Percentiles rank a stretch among this genome's conserved stretches.
Evolutionary conservation across 768 basidiomycete genomes (phyloP).

Genomic region (Boletus rufocinnamomeus): DNA sequence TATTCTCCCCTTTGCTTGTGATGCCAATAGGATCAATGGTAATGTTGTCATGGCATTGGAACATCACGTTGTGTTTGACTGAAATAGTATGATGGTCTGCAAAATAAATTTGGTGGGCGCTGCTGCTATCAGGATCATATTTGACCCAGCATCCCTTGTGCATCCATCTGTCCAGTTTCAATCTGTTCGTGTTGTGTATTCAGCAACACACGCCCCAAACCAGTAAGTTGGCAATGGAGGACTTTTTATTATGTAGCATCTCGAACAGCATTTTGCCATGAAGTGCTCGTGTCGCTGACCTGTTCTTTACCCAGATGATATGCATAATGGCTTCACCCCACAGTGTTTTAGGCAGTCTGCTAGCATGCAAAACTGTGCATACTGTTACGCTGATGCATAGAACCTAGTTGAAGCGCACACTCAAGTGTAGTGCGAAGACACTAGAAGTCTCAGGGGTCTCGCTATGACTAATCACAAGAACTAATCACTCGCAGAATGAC

Average conservation of each 20-base stretch:
- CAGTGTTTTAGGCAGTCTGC: background rate
- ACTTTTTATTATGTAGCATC: background rate
- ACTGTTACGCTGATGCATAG: too few species aligned
- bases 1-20: background rate
- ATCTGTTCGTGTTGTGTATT: background rate
- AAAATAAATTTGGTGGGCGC: background rate
- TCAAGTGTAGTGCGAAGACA: too few species aligned
- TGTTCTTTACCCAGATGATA: too few species aligned
- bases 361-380: conserved; percentile 18
- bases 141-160: background rate
- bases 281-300: background rate
- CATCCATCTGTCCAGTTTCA: background rate
- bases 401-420: too few species aligned
- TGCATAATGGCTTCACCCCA: too few species aligned
- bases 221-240: background rate
- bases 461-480: too few species aligned
- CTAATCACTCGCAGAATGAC: too few species aligned
- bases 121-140: background rate
- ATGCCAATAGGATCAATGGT: background rate
- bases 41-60: background rate
- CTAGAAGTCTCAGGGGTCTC: too few species aligned
- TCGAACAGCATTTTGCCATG: background rate
- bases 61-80: background rate
- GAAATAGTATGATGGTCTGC: background rate
- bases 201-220: background rate